Conservation (phyloP, 495 filamentous ascomycete species). For the Evansstolkia leycettana region DNA sequence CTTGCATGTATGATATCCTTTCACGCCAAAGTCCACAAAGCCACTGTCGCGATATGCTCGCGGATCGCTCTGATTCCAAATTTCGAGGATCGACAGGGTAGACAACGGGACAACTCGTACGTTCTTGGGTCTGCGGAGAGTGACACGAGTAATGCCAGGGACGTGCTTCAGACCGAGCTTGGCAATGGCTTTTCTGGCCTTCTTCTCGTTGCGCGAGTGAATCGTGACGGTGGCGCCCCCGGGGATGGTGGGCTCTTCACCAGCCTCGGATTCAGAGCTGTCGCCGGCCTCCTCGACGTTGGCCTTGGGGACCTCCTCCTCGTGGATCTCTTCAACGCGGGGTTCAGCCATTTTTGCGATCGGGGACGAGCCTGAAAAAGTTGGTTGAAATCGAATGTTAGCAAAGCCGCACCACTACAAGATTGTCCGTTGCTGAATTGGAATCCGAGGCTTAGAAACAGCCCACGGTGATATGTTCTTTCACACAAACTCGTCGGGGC, state of each 20-base stretch:
- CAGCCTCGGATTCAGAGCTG: slow-evolving; percentile 65
- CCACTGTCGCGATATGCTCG: too few species aligned
- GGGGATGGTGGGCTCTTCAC: slow-evolving; percentile 61
- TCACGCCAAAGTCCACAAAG: neutral
- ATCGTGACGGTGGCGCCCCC: slow-evolving; percentile 77
- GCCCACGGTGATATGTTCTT: slow-evolving; percentile 1
- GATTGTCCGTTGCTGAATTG: neutral
- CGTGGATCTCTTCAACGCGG: slow-evolving; percentile 91
- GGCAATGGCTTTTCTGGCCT: slow-evolving; percentile 94
- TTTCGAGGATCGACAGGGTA: too few species aligned
- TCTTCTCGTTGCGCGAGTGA: slow-evolving; percentile 99
- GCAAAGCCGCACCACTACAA: slow-evolving; percentile 8
- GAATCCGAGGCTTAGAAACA: neutral
- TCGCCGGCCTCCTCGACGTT: slow-evolving; percentile 67
- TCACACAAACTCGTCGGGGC: slow-evolving; percentile 16
- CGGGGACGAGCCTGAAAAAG: slow-evolving; percentile 18
- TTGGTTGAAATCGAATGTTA: slow-evolving; percentile 9
- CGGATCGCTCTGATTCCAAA: too few species aligned
- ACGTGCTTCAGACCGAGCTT: slow-evolving; percentile 97
- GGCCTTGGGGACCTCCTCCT: slow-evolving; percentile 67
- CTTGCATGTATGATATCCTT: too few species aligned
- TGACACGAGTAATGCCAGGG: slow-evolving; percentile 94
- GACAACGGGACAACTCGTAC: slow-evolving; percentile 37
- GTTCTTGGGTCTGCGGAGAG: slow-evolving; percentile 94
- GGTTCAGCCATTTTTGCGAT: slow-evolving; percentile 79